A percentile compares a stretch with the other conserved stretches of the same genome.
phyloP scores from a whole-genome alignment of 2,329 filamentous ascomycete species.

The Arthrobotrys sphaeroides region DNA sequence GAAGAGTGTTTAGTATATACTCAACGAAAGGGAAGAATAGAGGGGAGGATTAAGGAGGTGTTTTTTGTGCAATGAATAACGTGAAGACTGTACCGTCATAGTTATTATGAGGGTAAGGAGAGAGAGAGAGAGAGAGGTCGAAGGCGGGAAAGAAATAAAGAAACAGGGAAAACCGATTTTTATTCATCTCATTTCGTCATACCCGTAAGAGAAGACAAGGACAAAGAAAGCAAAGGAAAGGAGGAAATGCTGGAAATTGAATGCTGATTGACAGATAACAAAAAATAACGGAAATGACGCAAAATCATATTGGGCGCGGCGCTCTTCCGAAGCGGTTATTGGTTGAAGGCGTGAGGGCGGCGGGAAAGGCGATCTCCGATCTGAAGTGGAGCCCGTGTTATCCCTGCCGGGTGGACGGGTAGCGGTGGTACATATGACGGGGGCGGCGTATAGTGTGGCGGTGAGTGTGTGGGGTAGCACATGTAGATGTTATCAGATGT shows the following conservation, averaged over 20 bases:
- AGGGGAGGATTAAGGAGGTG: too few relatives aligned
- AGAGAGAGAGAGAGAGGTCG: background rate
- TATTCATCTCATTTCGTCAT: constrained; percentile 39
- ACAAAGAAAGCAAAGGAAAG: background rate
- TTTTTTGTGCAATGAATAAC: too few relatives aligned
- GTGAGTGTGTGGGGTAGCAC: background rate
- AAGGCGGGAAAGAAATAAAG: background rate
- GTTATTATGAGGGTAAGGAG: background rate
- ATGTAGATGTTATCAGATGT: background rate
- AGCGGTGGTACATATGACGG: too few relatives aligned
- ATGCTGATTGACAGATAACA: background rate
- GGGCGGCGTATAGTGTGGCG: background rate
- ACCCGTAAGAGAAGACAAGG: background rate
- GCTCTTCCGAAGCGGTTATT: background rate
- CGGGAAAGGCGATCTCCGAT: background rate
- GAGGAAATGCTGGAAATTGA: background rate
- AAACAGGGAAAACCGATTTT: background rate
- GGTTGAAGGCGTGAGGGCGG: background rate
- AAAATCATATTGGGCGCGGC: background rate
- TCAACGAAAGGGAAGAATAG: constrained; percentile 2
- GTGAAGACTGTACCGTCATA: too few relatives aligned
- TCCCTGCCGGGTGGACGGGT: background rate
- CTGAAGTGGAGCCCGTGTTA: background rate
- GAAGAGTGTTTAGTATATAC: constrained; percentile 27
- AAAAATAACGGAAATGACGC: background rate